Evolutionary conservation across 768 basidiomycete genomes (phyloP).

Genomic region (Hydnum rufescens): DNA sequence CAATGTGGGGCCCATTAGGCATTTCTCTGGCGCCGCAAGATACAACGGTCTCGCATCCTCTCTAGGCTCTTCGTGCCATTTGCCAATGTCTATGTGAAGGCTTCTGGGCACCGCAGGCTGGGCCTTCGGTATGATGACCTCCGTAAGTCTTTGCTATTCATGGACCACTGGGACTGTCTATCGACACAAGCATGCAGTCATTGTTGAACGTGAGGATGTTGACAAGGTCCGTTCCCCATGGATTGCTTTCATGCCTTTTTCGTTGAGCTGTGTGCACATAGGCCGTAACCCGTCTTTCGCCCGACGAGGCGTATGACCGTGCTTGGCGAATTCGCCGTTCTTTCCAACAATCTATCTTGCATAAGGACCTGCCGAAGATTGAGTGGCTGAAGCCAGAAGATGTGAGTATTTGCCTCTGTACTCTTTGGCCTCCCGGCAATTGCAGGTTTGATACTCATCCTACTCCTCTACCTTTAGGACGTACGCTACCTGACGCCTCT

Average conservation of each 20-base stretch:
- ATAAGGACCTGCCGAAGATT: slow-evolving; percentile 60
- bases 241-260: not conserved
- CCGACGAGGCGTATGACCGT: slow-evolving; percentile 72
- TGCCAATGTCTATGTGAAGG: slow-evolving; percentile 63
- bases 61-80: slow-evolving; percentile 52
- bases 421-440: not conserved
- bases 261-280: slow-evolving; percentile 16
- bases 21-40: slow-evolving; percentile 55
- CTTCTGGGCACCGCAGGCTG: slow-evolving; percentile 65
- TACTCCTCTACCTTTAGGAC: slow-evolving; percentile 48
- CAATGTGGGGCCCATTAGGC: slow-evolving; percentile 28
- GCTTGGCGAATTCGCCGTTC: slow-evolving; percentile 76
- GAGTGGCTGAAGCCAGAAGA: slow-evolving; percentile 60
- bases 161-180: slow-evolving; percentile 2
- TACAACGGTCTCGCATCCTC: slow-evolving; percentile 49
- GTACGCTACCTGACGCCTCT: slow-evolving; percentile 70
- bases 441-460: no score
- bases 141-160: slow-evolving; percentile 29
- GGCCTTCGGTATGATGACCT: slow-evolving; percentile 94
- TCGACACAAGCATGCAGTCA: slow-evolving; percentile 25
- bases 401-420: slow-evolving; percentile 28
- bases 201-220: slow-evolving; percentile 59
- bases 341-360: slow-evolving; percentile 57
- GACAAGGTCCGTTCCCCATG: slow-evolving; percentile 39
- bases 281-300: slow-evolving; percentile 70